Base-by-base conservation (phyloP, 352 stramenopile genomes). In the Pythium myriotylum region DNA sequence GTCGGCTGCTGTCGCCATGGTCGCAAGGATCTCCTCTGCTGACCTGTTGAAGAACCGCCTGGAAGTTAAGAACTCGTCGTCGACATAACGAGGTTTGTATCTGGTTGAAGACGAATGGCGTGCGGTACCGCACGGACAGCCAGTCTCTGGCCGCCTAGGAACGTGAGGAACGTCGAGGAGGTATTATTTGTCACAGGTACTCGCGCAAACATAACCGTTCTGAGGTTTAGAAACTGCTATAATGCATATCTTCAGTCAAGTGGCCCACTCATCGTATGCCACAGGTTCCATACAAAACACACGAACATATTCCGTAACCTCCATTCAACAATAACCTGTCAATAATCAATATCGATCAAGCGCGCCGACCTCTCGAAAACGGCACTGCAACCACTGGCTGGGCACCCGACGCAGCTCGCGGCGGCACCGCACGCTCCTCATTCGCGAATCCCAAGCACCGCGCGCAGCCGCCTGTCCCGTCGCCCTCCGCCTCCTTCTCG, bases 381-480 rank as follows among this genome's bases (percentile, higher is more conserved):
- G 29, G 20, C 54, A 26, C 42, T 27, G n/a, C 43, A 54, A 49
- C 55, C 55, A 54, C 23, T 54, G 55, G 55, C 33, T 62, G 20
- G 32, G 33, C 29, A 56, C 23, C 49, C 8, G 29, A 39, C 56
- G 22, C 17, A 53, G 47, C 33, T 33, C 20, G 50, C 46, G 48
- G 50, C 47, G 51, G 45, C 61, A 54, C 61, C 48, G 53, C 49
- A 46, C 42, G 22, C 16, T 26, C 22, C 49, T 58, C 43, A 59
- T 54, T 62, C 53, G 35, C 48, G 14, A 62, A 68, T 54, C 60
- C 49, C 61, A 62, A 60, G 49, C 62, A 56, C 47, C 53, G 5
- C 32, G 23, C 62, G 23, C 51, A 50, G 19, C 19, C 43, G n/a
- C 16, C 54, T 19, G n/a, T 58, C 14, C 40, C 3, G 29, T 26